Evolutionary conservation across 345 rosid species (phyloP), one percentile per base, ranked within the genome.

Genomic region (Noccaea bulbosa): DNA sequence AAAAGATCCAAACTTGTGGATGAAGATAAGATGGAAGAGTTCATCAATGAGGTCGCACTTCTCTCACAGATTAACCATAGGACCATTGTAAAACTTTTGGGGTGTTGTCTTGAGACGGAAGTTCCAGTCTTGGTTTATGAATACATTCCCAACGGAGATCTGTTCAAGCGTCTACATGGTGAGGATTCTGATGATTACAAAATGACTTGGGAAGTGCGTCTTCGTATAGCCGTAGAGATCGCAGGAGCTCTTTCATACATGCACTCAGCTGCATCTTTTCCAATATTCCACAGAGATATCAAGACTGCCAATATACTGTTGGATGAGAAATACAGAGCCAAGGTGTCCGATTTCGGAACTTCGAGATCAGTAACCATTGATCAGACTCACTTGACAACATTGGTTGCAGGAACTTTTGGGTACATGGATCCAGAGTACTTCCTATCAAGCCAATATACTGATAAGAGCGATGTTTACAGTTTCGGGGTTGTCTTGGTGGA

Each of bases 401-500:
- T 44, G 0, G 77, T 72, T 17, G 70, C 70, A 3, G 71, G 77
- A 0, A 73, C 77, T 65, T 48, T 55, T 7, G 77, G 77, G 3
- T 73, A 73, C 8, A 39, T 73, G 62, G 71, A 73, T 65, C 77
- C 77, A 11, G 77, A 73, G 32, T 73, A 73, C 38, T 72, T 72
- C 46, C 7, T 30, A 0, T 62, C 76, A 43, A 44, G 57, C 64
- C 76, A 63, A 44, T 72, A 52, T 8, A 72, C 70, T 1, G 64
- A 63, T n/a, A 72, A 72, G 48, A 72, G 70, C 8, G 70, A 72
- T 63, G 76, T 71, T 44, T 91, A 88, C 11, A 91, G 97, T 48
- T 91, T 88, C 2, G 97, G 97, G 5, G 96, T 91, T 0, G 96
- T 91, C 27, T 47, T 91, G 58, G 72, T 84, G 5, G 93, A 91